These are phyloP conservation scores for Ophiocordyceps robertsii DNA, from an alignment of 2,329 filamentous ascomycete genomes.

Conservation along the genomic window DNA sequence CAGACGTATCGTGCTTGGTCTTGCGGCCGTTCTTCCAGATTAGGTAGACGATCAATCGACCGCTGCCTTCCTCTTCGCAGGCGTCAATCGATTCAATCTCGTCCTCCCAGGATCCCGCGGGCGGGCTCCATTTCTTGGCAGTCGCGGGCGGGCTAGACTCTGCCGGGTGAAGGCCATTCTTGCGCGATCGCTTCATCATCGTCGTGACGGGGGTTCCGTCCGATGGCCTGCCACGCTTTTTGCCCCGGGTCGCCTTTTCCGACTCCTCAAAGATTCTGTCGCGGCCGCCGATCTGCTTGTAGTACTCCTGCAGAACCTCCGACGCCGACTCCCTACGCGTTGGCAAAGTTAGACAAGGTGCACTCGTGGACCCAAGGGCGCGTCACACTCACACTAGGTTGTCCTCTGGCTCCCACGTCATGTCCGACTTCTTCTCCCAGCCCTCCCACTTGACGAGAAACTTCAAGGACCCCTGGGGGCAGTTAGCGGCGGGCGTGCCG, in stretches of 20 bases:
- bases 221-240: constrained; percentile 43
- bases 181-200: constrained; percentile 30
- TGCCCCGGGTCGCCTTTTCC: constrained; percentile 33
- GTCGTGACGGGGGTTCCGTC: constrained; percentile 20
- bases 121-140: constrained; percentile 46
- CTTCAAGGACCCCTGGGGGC: constrained; percentile 32
- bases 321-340: constrained; percentile 37
- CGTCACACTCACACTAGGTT: constrained; percentile 30
- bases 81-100: constrained; percentile 58
- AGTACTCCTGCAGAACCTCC: constrained; percentile 52
- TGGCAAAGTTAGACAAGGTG: background rate
- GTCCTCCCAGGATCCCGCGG: constrained; percentile 65
- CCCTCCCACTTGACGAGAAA: constrained; percentile 76
- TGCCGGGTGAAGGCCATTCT: constrained; percentile 34
- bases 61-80: constrained; percentile 49
- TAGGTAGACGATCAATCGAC: constrained; percentile 52
- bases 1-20: constrained; percentile 55
- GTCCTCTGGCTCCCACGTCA: constrained; percentile 68
- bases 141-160: constrained; percentile 34
- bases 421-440: constrained; percentile 54
- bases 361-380: background rate
- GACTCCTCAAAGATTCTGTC: constrained; percentile 39
- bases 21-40: constrained; percentile 63
- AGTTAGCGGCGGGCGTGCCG: constrained; percentile 23
- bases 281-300: constrained; percentile 47